Evolutionary conservation across 352 stramenopile genomes (phyloP), one percentile per base, ranked within the genome.

Genomic region (Pythium rishiriense): DNA sequence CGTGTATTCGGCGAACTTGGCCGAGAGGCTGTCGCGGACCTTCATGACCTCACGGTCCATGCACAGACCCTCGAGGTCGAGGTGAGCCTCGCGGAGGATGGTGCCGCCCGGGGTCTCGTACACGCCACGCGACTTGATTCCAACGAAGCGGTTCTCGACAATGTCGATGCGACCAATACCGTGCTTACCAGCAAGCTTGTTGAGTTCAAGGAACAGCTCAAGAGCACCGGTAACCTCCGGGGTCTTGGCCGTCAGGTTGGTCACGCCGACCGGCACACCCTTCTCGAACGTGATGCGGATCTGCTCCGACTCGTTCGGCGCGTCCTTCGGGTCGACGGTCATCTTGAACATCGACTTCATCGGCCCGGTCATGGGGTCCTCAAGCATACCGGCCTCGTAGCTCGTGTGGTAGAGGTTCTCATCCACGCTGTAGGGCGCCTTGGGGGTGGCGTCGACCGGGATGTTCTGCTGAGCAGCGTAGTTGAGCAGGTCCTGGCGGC

Each of bases 141-240:
- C 97, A 42, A 99, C 97, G 72, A 99, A 99, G 26, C 97, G 94
- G 83, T 99, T 99, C 84, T 99, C 97, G 49, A 99, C 97, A 77
- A 99, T 99, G 76, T 99, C 97, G 57, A 99, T 99, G 61, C 97
- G 92, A 46, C 97, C 97, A 55, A 99, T 87, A 50, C 93, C 97
- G 81, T 99, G 96, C 76, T 97, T 97, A 58, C 97, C 97, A 7
- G 92, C 97, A 31, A 99, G 85, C 72, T 97, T 87, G 82, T 99
- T 99, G 24, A 98, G 90, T 81, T 98, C 97, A 24, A 98, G 77
- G 81, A 99, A 99, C 7, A 99, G 81, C 47, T 98, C 90, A 19
- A 99, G 73, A 11, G 96, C 82, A 53, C 97, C 95, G 7, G 91
- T 98, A 59, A 98, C 78, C 54, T 96, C 88, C 2, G 87, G 71